Evolutionary conservation across 164 flowering plant species (phyloP).

Genomic region (Chimonanthus praecox): DNA sequence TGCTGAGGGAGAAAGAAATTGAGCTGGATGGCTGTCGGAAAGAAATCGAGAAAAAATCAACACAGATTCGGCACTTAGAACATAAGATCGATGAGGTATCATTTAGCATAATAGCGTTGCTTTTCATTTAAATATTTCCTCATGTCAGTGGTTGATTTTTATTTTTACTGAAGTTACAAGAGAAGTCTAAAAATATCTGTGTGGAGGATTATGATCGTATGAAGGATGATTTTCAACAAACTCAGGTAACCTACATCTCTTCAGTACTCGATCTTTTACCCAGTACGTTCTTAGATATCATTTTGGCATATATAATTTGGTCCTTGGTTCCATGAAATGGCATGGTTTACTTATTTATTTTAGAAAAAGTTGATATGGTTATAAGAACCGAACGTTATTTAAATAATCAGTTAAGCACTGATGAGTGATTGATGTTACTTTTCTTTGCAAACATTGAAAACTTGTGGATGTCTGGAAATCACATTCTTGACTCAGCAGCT

Average conservation of each 20-base stretch:
- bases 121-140: not conserved
- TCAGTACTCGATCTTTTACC: not conserved
- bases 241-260: constrained; percentile 42
- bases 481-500: too few species aligned
- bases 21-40: constrained; percentile 52
- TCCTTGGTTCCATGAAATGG: too few species aligned
- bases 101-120: not conserved
- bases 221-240: constrained; percentile 42
- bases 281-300: too few species aligned
- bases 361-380: not conserved
- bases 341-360: too few species aligned
- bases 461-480: too few species aligned
- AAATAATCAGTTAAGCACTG: not conserved
- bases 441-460: too few species aligned
- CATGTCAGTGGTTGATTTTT: constrained; percentile 6
- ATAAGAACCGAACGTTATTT: not conserved
- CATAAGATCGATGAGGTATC: constrained; percentile 59
- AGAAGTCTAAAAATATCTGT: constrained; percentile 47
- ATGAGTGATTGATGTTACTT: too few species aligned
- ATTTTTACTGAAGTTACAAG: constrained; percentile 43
- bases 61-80: constrained; percentile 45
- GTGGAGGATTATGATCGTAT: constrained; percentile 56
- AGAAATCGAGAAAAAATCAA: constrained; percentile 46
- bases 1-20: constrained; percentile 43
- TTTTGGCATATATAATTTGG: too few species aligned